phyloP scores from a whole-genome alignment of 2,329 filamentous ascomycete species.

The Fusarium fracticaudum region DNA sequence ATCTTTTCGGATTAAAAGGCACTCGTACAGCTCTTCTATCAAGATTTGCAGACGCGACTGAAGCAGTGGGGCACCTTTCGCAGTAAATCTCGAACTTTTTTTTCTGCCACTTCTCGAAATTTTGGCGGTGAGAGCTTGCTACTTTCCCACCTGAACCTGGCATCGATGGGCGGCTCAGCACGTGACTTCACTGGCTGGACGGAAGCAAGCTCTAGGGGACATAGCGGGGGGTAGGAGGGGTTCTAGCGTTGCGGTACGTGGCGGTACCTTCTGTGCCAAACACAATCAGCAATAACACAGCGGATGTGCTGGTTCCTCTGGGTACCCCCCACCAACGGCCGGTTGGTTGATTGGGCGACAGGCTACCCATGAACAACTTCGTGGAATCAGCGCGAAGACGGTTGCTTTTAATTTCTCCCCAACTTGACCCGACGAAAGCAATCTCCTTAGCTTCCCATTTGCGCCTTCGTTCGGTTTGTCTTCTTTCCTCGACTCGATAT shows the following conservation, averaged over 20 bases:
- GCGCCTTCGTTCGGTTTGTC: constrained; percentile 10
- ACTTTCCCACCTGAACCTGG: neutral
- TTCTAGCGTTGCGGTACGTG: constrained; percentile 21
- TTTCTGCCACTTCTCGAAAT: constrained; percentile 47
- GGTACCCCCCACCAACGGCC: constrained; percentile 41
- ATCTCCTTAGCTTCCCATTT: constrained; percentile 30
- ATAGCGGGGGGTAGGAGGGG: constrained; percentile 19
- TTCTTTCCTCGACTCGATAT: constrained; percentile 11
- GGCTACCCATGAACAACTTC: constrained; percentile 33
- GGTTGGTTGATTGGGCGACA: constrained; percentile 46
- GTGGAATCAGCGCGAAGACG: constrained; percentile 41
- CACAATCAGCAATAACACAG: constrained; percentile 20
- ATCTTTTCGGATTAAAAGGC: constrained; percentile 46
- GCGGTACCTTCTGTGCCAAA: constrained; percentile 11
- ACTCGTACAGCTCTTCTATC: constrained; percentile 5
- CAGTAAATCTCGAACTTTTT: constrained; percentile 41
- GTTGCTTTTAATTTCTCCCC: constrained; percentile 44
- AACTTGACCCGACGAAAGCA: constrained; percentile 37
- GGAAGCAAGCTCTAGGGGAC: constrained; percentile 14
- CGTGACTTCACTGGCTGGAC: constrained; percentile 27
- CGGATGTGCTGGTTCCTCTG: constrained; percentile 23
- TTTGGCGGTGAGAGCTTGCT: constrained; percentile 45
- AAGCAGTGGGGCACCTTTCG: constrained; percentile 31
- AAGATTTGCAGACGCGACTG: constrained; percentile 35
- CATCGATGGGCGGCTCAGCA: neutral